phyloP scores from a whole-genome alignment of 805 yeast species.

The Candida rishiriensis region DNA sequence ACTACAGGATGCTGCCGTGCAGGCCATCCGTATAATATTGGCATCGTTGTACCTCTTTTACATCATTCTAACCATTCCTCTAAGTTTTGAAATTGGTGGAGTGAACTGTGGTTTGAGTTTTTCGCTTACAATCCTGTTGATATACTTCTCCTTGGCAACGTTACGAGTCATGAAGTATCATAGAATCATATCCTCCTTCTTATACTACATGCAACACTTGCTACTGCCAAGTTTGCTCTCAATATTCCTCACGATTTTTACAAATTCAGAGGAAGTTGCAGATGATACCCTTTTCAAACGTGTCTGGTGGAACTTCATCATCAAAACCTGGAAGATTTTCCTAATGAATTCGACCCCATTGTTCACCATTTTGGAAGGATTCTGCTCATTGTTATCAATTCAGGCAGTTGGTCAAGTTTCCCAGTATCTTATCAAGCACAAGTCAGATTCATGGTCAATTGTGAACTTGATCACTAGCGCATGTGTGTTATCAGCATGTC shows the following conservation, averaged over 20 bases:
- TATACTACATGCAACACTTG: slow-evolving; percentile 80
- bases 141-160: slow-evolving; percentile 72
- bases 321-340: slow-evolving; percentile 66
- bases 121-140: slow-evolving; percentile 63
- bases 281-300: slow-evolving; percentile 15
- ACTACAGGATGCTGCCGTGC: slow-evolving; percentile 14
- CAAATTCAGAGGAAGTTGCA: slow-evolving; percentile 25
- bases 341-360: slow-evolving; percentile 81
- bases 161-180: slow-evolving; percentile 52
- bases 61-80: slow-evolving; percentile 78
- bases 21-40: slow-evolving; percentile 34
- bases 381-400: slow-evolving; percentile 85
- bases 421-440: slow-evolving; percentile 56
- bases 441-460: slow-evolving; percentile 77
- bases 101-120: slow-evolving; percentile 83
- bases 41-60: slow-evolving; percentile 61
- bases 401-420: slow-evolving; percentile 87
- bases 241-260: slow-evolving; percentile 55
- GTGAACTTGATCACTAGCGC: slow-evolving; percentile 69
- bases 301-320: slow-evolving; percentile 35
- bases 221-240: slow-evolving; percentile 79
- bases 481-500: slow-evolving; percentile 65
- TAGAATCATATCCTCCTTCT: slow-evolving; percentile 38
- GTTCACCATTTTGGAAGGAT: slow-evolving; percentile 87
- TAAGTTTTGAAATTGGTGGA: slow-evolving; percentile 94